Evolutionary conservation across 139 green algal genomes (phyloP).

Genomic region (Micractinium conductrix): DNA sequence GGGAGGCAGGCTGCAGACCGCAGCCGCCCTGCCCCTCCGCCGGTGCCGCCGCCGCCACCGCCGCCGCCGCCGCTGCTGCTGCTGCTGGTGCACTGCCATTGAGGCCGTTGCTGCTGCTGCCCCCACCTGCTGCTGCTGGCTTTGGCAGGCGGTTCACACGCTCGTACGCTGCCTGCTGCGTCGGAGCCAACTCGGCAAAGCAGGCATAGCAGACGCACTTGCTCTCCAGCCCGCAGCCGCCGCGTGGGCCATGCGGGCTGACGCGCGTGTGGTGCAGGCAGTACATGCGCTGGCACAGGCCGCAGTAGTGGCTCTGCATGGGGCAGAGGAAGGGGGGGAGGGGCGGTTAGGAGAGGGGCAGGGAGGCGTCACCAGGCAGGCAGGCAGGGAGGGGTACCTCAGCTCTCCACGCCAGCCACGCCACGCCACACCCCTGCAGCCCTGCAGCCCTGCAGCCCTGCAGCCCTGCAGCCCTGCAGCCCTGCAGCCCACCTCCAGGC

Average conservation of each 20-base stretch:
- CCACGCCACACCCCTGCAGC: background rate
- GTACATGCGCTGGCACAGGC: conserved; percentile 17
- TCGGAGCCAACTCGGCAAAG: conserved; percentile 20
- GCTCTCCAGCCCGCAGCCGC: conserved; percentile 31
- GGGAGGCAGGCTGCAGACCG: background rate
- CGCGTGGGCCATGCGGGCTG: conserved; percentile 2
- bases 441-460: background rate
- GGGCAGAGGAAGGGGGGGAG: background rate
- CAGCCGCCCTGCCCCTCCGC: background rate
- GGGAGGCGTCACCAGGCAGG: too few species aligned
- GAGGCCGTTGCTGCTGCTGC: background rate
- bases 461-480: background rate
- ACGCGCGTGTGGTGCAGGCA: conserved; percentile 31
- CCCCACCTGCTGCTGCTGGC: background rate
- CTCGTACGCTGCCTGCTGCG: background rate
- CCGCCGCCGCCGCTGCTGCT: background rate
- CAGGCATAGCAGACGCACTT: conserved; percentile 25
- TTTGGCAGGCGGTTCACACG: conserved; percentile 11
- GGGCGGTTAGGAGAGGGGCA: background rate
- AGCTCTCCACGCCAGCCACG: background rate
- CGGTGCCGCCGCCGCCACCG: too few species aligned
- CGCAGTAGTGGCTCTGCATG: conserved; percentile 30
- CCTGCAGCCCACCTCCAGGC: conserved; percentile 3
- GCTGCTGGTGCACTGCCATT: background rate
- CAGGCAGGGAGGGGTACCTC: background rate